phyloP scores from a whole-genome alignment of 139 green algal genomes.

The Chlorella sp. region DNA sequence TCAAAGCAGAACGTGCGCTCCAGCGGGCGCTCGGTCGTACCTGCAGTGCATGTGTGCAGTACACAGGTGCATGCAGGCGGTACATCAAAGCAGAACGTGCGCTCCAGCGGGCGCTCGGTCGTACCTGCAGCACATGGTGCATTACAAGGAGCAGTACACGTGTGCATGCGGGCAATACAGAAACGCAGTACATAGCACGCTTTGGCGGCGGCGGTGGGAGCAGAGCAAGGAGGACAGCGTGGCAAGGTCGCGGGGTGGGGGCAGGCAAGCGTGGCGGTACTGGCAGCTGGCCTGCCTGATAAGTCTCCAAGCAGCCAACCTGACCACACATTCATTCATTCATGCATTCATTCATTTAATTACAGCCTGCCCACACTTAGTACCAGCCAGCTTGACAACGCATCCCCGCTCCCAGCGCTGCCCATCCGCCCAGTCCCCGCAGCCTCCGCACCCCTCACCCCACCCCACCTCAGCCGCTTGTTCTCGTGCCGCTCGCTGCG shows the following conservation, averaged over 20 bases:
- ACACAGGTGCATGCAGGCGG: neutral
- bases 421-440: neutral
- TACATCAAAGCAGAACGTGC: neutral
- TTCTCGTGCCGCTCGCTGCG: neutral
- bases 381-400: no score
- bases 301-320: no score
- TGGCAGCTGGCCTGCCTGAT: no score
- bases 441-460: neutral
- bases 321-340: no score
- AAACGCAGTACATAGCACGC: neutral
- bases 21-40: neutral
- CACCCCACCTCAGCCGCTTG: neutral
- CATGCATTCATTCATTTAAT: no score
- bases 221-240: neutral
- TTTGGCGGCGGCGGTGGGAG: neutral
- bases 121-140: conserved; percentile 19
- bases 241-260: neutral
- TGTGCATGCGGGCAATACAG: neutral
- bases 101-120: neutral
- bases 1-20: neutral
- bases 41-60: conserved; percentile 4
- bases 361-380: no score
- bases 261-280: no score
- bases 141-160: neutral
- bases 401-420: no score